Evolutionary conservation across 2,329 filamentous ascomycete genomes (phyloP).

Genomic region (Fusarium sp.): DNA sequence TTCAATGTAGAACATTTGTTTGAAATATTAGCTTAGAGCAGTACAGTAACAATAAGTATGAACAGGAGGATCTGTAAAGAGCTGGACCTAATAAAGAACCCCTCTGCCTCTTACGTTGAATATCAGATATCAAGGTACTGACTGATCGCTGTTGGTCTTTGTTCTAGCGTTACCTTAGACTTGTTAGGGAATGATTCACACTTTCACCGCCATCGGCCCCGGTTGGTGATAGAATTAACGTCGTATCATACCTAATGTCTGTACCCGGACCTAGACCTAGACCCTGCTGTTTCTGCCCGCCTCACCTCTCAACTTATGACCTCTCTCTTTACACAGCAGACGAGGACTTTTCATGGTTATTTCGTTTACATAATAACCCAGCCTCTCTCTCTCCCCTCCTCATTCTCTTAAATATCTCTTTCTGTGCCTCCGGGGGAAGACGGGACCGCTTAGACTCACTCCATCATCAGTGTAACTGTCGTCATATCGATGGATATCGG

Average conservation of each 20-base stretch:
- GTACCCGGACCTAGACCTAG: conserved; percentile 16
- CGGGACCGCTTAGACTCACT: conserved; percentile 28
- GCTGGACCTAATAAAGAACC: neutral
- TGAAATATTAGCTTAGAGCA: neutral
- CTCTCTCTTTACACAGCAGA: neutral
- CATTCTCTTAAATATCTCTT: neutral
- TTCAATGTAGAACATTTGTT: neutral
- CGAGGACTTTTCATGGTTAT: neutral
- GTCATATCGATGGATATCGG: conserved; percentile 42
- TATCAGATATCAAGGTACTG: neutral
- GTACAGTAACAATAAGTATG: neutral
- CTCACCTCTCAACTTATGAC: conserved; percentile 9
- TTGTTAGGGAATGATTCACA: conserved; percentile 38
- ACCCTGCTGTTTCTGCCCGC: conserved; percentile 32
- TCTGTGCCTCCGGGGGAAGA: conserved; percentile 4
- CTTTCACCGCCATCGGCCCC: conserved; percentile 45
- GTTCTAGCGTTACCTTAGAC: conserved; percentile 5
- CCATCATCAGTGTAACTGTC: conserved; percentile 32
- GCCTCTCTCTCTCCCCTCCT: neutral
- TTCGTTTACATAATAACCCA: neutral
- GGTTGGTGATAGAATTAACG: conserved; percentile 30
- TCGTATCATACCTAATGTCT: conserved; percentile 42
- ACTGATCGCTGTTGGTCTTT: conserved; percentile 3
- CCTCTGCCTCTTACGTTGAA: neutral
- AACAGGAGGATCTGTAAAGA: neutral